Percentiles rank a stretch among this genome's conserved stretches.
These are phyloP conservation scores for Fragaria nilgerrensis DNA, from an alignment of 306 rosid species.

Conservation along the genomic window DNA sequence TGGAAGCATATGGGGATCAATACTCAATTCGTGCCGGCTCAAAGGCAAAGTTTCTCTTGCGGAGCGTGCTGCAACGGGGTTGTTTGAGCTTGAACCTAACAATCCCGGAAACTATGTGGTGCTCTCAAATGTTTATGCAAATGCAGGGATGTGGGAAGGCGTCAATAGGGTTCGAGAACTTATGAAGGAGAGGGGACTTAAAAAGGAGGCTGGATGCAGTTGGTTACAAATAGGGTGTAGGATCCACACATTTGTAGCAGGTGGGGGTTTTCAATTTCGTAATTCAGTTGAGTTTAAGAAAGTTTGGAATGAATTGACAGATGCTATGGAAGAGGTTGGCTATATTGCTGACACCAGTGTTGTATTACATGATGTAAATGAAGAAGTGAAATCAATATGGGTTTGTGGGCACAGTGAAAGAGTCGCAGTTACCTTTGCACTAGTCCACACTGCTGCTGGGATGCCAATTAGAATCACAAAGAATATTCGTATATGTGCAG, in stretches of 20 bases:
- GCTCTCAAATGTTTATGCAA: slow-evolving; percentile 59
- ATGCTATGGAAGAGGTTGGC: slow-evolving; percentile 38
- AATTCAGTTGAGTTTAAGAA: slow-evolving; percentile 40
- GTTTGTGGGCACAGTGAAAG: slow-evolving; percentile 61
- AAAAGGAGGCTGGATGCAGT: slow-evolving; percentile 56
- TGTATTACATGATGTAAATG: slow-evolving; percentile 47
- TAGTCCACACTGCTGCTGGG: slow-evolving; percentile 38
- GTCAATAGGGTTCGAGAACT: slow-evolving; percentile 49
- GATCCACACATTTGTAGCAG: slow-evolving; percentile 51
- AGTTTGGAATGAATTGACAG: slow-evolving; percentile 40
- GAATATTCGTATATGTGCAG: slow-evolving; percentile 55
- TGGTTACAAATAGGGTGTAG: slow-evolving; percentile 45
- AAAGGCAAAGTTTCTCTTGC: slow-evolving; percentile 43
- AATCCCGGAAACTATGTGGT: slow-evolving; percentile 60
- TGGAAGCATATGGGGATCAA: slow-evolving; percentile 57
- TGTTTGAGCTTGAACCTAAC: slow-evolving; percentile 47
- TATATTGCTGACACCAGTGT: slow-evolving; percentile 40
- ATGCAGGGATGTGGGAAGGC: slow-evolving; percentile 49
- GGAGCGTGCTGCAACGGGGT: slow-evolving; percentile 33
- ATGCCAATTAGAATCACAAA: slow-evolving; percentile 58
- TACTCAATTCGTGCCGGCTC: slow-evolving; percentile 52
- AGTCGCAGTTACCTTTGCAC: slow-evolving; percentile 41
- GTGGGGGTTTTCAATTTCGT: slow-evolving; percentile 48
- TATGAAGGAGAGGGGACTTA: slow-evolving; percentile 47
- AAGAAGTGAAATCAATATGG: slow-evolving; percentile 39